Evolutionary conservation across 176 grass and related monocot genomes (phyloP).

Genomic region (Typha latifolia): DNA sequence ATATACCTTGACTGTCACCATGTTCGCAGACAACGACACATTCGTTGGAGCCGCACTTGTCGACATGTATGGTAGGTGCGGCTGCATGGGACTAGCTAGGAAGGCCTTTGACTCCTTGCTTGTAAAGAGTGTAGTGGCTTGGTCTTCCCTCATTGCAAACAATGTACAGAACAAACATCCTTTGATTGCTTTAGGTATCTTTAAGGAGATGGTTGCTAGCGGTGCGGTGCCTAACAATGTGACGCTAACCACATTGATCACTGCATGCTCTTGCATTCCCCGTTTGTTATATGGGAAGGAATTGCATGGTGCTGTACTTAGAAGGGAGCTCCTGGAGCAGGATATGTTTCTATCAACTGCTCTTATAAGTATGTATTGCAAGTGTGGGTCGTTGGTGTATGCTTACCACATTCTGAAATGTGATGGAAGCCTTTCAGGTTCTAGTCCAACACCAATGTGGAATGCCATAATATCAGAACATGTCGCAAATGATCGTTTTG

Average conservation of each 20-base stretch:
- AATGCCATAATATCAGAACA: constrained; percentile 24
- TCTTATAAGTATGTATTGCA: constrained; percentile 22
- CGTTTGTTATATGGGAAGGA: constrained; percentile 17
- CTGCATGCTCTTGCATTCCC: constrained; percentile 9
- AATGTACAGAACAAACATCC: constrained; percentile 12
- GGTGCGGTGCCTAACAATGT: constrained; percentile 6
- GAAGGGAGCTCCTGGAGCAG: neutral
- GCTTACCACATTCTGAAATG: constrained; percentile 4
- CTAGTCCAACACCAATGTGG: constrained; percentile 11
- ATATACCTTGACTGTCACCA: constrained; percentile 4
- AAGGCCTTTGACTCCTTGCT: constrained; percentile 13
- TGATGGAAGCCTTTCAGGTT: constrained; percentile 10
- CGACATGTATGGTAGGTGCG: constrained; percentile 26
- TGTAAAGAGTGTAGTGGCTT: constrained; percentile 18
- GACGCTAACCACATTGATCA: constrained; percentile 14
- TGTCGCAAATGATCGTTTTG: neutral
- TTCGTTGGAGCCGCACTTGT: constrained; percentile 24
- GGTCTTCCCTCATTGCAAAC: constrained; percentile 25
- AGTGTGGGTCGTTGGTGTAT: constrained; percentile 15
- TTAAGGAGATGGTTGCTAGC: constrained; percentile 15
- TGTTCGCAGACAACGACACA: constrained; percentile 5
- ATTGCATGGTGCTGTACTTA: constrained; percentile 17
- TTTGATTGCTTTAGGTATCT: constrained; percentile 5
- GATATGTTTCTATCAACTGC: constrained; percentile 18
- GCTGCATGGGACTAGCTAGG: constrained; percentile 2